Evolutionary conservation across 2,329 filamentous ascomycete species (phyloP).

Genomic region (Chalaropsis thielavioides): DNA sequence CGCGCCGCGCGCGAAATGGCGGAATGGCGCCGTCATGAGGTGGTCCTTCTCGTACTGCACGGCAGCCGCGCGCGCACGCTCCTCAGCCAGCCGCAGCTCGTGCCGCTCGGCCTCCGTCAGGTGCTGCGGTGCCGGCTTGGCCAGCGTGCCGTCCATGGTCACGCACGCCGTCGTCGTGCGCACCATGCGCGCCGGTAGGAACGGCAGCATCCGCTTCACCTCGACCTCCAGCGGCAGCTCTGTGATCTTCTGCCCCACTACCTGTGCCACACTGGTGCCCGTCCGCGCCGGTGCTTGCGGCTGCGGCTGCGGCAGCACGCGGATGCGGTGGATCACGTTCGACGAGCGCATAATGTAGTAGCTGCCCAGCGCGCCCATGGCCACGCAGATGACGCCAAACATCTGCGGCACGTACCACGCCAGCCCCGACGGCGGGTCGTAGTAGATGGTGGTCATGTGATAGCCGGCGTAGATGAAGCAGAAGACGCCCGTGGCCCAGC

Average conservation of each 20-base stretch:
- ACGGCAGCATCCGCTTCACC: slow-evolving; percentile 36
- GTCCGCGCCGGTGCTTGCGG: slow-evolving; percentile 16
- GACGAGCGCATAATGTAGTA: slow-evolving; percentile 44
- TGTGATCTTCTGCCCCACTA: slow-evolving; percentile 18
- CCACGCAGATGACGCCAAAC: slow-evolving; percentile 43
- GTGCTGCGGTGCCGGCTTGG: slow-evolving; percentile 27
- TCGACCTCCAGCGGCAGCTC: slow-evolving; percentile 39
- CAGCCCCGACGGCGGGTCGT: slow-evolving; percentile 36
- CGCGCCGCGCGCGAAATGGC: slow-evolving; percentile 32
- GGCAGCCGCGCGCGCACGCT: slow-evolving; percentile 27
- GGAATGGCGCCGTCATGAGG: slow-evolving; percentile 43
- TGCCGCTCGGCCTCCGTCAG: slow-evolving; percentile 26
- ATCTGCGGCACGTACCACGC: slow-evolving; percentile 42
- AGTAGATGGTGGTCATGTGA: slow-evolving; percentile 36
- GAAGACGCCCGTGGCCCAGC: slow-evolving; percentile 41
- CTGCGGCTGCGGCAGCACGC: slow-evolving; percentile 32
- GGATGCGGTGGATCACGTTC: slow-evolving; percentile 43
- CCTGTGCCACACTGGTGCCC: slow-evolving; percentile 18
- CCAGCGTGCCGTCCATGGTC: slow-evolving; percentile 26
- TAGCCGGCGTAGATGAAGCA: slow-evolving; percentile 37
- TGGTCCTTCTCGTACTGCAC: slow-evolving; percentile 40
- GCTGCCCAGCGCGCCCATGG: slow-evolving; percentile 46
- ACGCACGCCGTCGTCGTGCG: slow-evolving; percentile 26
- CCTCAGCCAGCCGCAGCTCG: slow-evolving; percentile 26
- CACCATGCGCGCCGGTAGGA: slow-evolving; percentile 32